Base-by-base conservation (phyloP, 345 rosid species). In the Toxicodendron radicans region DNA sequence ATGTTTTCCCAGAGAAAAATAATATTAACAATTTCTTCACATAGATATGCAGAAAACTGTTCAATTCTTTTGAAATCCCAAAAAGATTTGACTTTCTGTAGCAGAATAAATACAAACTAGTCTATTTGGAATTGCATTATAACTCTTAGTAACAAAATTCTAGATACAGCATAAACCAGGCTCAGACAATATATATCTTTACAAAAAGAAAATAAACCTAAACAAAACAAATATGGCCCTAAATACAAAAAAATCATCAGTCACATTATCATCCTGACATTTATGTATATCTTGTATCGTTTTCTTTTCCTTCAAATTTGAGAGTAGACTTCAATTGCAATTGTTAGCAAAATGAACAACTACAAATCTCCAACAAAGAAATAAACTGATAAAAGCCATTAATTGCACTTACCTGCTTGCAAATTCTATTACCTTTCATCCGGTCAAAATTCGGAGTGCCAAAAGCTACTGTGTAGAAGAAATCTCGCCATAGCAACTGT, bases 401-500 rank as follows among this genome's bases (percentile, higher is more conserved):
- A 52, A 17, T 75, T 64, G 10, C 58, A 58, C 33, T 69, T 78
- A 88, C 99, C 97, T 95, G 97, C 89, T 92, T 95, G 85, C 99
- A 95, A 63, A 95, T 88, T 70, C 59, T 79, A 71, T 95, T 92
- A 54, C 84, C 94, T 78, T 81, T 87, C 99, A 95, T 95, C 86
- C 68, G 80, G 75, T 92, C 95, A 84, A 95, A 92, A 70, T 92
- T 90, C 41, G 92, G 97, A 14, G 97, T 95, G 58, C 90, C 97
- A 78, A 84, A 87, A 52, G 97, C 97, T 73, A 81, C 94, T 27
- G 99, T 87, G 61, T 92, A 95, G 83, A 91, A 95, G 82, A 95
- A 95, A 27, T 95, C 99, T 71, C 97, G 81, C 97, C 99, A 95
- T 46, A 95, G 76, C 83, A 95, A 75, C 99, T 95, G 77, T 33